Evolutionary conservation across 768 basidiomycete species (phyloP).

Genomic region (Pulveroboletus sp.): DNA sequence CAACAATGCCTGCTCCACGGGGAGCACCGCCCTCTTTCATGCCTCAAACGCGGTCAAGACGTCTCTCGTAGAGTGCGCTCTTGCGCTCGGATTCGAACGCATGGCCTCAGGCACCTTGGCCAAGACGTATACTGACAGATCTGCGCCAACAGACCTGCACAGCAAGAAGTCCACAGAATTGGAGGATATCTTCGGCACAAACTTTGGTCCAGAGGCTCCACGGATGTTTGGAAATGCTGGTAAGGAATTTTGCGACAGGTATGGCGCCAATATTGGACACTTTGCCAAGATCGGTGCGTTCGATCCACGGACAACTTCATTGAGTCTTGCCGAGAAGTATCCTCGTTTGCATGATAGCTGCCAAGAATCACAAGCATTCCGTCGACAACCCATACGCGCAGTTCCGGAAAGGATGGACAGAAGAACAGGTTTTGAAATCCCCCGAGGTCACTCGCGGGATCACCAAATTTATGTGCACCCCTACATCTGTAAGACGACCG

Average conservation of each 20-base stretch:
- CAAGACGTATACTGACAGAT: constrained; percentile 54
- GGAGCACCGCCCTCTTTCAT: constrained; percentile 71
- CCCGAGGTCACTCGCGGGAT: constrained; percentile 64
- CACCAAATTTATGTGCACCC: constrained; percentile 81
- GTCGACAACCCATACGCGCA: constrained; percentile 80
- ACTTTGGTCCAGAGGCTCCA: constrained; percentile 66
- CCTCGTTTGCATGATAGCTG: constrained; percentile 42
- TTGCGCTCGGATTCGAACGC: constrained; percentile 85
- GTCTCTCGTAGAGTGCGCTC: constrained; percentile 65
- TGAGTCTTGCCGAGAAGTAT: not conserved
- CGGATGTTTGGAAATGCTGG: constrained; percentile 70
- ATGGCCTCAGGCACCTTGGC: constrained; percentile 75
- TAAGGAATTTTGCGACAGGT: constrained; percentile 68
- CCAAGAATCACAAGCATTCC: constrained; percentile 79
- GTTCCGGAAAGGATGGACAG: constrained; percentile 71
- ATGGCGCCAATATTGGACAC: constrained; percentile 59
- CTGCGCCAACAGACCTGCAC: constrained; percentile 47
- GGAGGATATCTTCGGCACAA: constrained; percentile 51
- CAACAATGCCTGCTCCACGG: constrained; percentile 86
- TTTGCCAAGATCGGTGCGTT: constrained; percentile 82
- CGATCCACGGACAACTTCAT: too few relatives aligned
- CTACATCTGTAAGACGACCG: constrained; percentile 56
- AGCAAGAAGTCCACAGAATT: constrained; percentile 41
- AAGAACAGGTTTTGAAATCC: constrained; percentile 62
- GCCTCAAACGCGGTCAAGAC: constrained; percentile 68